Percentiles rank a stretch among this genome's conserved stretches.
Evolutionary conservation across 2,329 filamentous ascomycete species (phyloP).

Genomic region (Aspergillus pseudoterreus): DNA sequence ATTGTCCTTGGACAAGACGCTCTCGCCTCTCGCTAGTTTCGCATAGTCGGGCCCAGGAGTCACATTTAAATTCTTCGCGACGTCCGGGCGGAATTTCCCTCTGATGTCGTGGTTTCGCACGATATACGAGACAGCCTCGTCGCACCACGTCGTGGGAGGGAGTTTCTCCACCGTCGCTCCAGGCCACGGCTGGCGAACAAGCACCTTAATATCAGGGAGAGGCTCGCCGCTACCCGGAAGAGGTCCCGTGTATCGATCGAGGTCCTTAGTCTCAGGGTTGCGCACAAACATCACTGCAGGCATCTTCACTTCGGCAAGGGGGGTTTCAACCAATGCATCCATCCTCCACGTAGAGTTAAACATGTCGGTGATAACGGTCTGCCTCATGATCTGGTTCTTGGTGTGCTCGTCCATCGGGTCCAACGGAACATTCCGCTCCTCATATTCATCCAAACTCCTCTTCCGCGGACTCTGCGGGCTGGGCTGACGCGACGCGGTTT

Average conservation of each 20-base stretch:
- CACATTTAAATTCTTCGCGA: constrained; percentile 64
- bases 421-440: constrained; percentile 17
- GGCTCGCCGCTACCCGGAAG: constrained; percentile 49
- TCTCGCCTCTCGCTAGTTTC: constrained; percentile 60
- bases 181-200: constrained; percentile 76
- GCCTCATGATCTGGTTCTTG: constrained; percentile 51
- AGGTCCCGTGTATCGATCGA: constrained; percentile 69
- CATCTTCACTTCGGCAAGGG: constrained; percentile 62
- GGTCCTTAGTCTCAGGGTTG: constrained; percentile 56
- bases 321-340: constrained; percentile 65
- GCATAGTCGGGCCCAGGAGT: constrained; percentile 56
- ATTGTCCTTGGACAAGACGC: constrained; percentile 62
- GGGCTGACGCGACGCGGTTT: constrained; percentile 21
- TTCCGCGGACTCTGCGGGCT: constrained; percentile 39
- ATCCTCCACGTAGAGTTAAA: constrained; percentile 73
- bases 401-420: constrained; percentile 19
- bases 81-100: constrained; percentile 71
- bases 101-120: constrained; percentile 71
- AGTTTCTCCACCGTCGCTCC: constrained; percentile 61
- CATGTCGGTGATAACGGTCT: constrained; percentile 68
- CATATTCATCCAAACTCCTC: constrained; percentile 50
- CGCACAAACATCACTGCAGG: constrained; percentile 69
- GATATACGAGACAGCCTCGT: constrained; percentile 78
- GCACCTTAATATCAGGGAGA: constrained; percentile 64
- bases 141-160: constrained; percentile 64